Evolutionary conservation across 2,329 filamentous ascomycete genomes (phyloP), one percentile per base, ranked within the genome.

Genomic region (Hymenoscyphus infarciens): DNA sequence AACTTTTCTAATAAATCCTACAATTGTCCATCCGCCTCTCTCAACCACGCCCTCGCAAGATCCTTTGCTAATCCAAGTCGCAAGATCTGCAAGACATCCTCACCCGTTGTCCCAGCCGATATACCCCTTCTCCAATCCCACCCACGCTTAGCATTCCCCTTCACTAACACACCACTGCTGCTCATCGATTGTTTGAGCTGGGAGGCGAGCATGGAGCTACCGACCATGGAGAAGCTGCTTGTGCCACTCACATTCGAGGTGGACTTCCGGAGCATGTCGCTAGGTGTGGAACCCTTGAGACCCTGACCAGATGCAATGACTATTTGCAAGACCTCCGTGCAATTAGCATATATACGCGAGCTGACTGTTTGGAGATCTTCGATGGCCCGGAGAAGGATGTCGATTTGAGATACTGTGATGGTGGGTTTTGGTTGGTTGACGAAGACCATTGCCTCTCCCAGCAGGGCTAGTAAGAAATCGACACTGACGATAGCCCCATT

Each of bases 401-500:
- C 88, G 69, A 94, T 87, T 72, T 96, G 90, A 19, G 85, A 81
- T 5, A 89, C 81, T 0, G 83, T 86, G 57, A 96, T 80, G n/a
- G 87, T 76, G 2, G 79, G 79, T 19, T 79, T 80, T 27, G 86
- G 80, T 73, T 84, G 81, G 71, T 87, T 85, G 64, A 96, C 79
- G 65, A 97, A 91, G 1, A 91, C 84, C 3, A 94, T 84, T 0
- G 88, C 87, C 77, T 98, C 94, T 59, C 92, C 93, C 1, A 98
- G 82, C 15, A 98, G 80, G 2, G 89, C 87, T 8, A 97, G 81
- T 25, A 98, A 77, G 59, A 93, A 93, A 70, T 98, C 94, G 66
- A 96, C 90, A 69, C 91, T 91, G 19, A 97, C 89, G 6, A 96
- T 91, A 0, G 91, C 87, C 71, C 93, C 90, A 13, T 90, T 85